phyloP scores from a whole-genome alignment of 257 asterid species.

The Scutellaria minor region DNA sequence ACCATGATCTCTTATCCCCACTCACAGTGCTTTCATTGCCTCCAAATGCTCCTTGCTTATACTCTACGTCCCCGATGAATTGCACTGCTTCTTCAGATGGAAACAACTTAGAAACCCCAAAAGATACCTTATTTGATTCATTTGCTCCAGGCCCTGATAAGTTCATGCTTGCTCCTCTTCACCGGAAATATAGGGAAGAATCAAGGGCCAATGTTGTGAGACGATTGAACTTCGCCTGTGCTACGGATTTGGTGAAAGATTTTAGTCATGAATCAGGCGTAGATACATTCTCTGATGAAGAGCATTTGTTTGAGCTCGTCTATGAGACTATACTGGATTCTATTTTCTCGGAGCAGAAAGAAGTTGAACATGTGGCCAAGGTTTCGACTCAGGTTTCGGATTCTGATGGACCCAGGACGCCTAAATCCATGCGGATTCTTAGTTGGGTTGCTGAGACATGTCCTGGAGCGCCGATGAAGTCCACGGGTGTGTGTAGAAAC shows the following conservation, averaged over 20 bases:
- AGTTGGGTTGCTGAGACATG: constrained; percentile 54
- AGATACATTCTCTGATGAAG: constrained; percentile 39
- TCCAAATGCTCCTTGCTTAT: constrained; percentile 19
- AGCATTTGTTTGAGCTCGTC: constrained; percentile 42
- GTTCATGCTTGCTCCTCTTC: constrained; percentile 53
- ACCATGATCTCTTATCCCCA: constrained; percentile 33
- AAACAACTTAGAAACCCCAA: constrained; percentile 42
- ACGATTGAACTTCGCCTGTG: constrained; percentile 41
- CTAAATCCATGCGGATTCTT: constrained; percentile 47
- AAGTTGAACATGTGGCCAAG: constrained; percentile 29
- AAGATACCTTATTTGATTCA: constrained; percentile 48
- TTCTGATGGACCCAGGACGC: constrained; percentile 49
- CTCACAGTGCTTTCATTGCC: constrained; percentile 31
- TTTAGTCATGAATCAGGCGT: neutral
- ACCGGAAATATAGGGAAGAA: constrained; percentile 38
- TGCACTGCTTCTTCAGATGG: constrained; percentile 24
- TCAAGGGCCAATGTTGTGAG: constrained; percentile 44
- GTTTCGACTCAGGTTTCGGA: constrained; percentile 25
- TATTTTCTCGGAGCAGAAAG: constrained; percentile 42
- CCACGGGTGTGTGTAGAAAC: constrained; percentile 35
- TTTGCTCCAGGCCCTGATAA: constrained; percentile 60
- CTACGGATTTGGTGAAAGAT: constrained; percentile 12
- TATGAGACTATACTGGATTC: constrained; percentile 48
- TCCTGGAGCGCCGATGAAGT: constrained; percentile 61
- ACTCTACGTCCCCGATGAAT: constrained; percentile 7